phyloP scores from a whole-genome alignment of 148 eudicot species.

The Rhododendron kiyosumense region DNA sequence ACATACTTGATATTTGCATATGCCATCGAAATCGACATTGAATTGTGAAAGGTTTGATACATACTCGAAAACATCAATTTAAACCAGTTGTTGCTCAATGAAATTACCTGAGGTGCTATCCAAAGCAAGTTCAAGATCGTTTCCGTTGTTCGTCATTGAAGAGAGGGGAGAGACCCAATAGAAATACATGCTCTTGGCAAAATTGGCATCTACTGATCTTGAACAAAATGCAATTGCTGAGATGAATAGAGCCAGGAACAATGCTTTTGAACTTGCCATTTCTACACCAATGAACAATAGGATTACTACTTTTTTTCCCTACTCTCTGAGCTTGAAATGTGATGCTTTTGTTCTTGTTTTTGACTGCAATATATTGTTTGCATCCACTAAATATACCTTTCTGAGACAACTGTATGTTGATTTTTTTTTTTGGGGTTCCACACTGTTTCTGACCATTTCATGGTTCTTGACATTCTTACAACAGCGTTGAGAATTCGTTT shows the following conservation, averaged over 20 bases:
- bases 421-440: not conserved
- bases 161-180: conserved; percentile 44
- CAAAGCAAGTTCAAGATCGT: conserved; percentile 33
- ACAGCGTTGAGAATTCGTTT: not conserved
- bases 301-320: not conserved
- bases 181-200: conserved; percentile 24
- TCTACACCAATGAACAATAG: not conserved
- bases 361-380: conserved; percentile 29
- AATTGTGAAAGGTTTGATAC: not conserved
- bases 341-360: conserved; percentile 11
- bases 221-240: conserved; percentile 23
- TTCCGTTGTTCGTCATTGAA: conserved; percentile 21
- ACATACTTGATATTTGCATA: not conserved
- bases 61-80: not conserved
- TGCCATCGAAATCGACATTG: not conserved
- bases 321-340: not conserved
- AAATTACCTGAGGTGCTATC: conserved; percentile 41
- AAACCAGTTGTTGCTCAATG: not conserved
- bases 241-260: conserved; percentile 22
- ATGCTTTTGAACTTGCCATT: conserved; percentile 34
- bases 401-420: not conserved
- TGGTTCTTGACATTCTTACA: conserved; percentile 8
- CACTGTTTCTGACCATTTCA: conserved; percentile 1
- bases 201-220: conserved; percentile 31
- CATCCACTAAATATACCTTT: conserved; percentile 1